Conservation (phyloP, 75 land plant genomes). For the Sequoia sempervirens region DNA sequence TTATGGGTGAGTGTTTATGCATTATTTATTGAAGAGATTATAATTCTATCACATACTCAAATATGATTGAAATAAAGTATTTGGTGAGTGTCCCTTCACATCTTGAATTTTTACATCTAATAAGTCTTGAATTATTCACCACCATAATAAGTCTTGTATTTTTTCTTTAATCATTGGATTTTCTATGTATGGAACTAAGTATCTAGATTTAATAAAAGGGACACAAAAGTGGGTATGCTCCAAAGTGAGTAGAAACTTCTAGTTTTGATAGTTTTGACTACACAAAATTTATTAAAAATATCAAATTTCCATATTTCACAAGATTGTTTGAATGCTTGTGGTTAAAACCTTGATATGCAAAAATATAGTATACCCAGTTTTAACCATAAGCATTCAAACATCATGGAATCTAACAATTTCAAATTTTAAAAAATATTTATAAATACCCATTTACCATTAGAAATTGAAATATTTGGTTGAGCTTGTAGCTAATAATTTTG, state of each 20-base stretch:
- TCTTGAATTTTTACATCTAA: background rate
- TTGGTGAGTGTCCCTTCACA: slow-evolving; percentile 22
- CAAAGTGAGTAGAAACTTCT: background rate
- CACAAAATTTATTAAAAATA: background rate
- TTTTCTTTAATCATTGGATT: background rate
- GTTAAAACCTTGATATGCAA: too few relatives aligned
- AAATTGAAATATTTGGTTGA: background rate
- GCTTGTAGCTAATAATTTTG: background rate
- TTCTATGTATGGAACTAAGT: background rate
- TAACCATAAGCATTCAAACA: background rate
- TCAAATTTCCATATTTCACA: too few relatives aligned
- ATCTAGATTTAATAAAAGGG: background rate
- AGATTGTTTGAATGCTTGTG: too few relatives aligned
- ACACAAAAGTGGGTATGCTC: background rate
- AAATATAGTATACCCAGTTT: too few relatives aligned
- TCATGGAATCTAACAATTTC: background rate
- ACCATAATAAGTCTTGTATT: background rate
- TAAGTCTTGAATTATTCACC: too few relatives aligned
- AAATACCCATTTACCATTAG: background rate
- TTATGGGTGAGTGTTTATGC: slow-evolving; percentile 88
- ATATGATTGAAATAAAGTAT: slow-evolving; percentile 74
- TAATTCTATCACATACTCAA: slow-evolving; percentile 71
- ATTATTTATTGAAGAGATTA: slow-evolving; percentile 72
- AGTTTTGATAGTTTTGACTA: background rate
- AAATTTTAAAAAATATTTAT: background rate